Evolutionary conservation across 1,284 basidiomycete genomes (phyloP).

Genomic region (Puccinia novopanici): DNA sequence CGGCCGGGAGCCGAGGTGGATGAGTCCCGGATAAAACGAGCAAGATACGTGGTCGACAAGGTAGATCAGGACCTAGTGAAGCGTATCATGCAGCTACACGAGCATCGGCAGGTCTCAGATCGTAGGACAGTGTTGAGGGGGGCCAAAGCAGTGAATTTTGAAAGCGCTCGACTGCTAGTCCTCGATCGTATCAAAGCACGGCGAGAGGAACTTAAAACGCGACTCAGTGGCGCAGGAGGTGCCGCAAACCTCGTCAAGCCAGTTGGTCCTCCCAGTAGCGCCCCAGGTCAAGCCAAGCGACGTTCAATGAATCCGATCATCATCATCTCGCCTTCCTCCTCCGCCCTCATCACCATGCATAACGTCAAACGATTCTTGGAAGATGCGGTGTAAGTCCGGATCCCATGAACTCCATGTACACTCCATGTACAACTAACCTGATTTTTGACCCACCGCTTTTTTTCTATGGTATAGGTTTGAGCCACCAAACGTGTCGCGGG

Average conservation of each 20-base stretch:
- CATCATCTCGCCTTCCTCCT: constrained; percentile 92
- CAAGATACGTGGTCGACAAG: constrained; percentile 72
- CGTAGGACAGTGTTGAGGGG: constrained; percentile 75
- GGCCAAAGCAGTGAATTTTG: constrained; percentile 72
- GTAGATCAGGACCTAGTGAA: constrained; percentile 81
- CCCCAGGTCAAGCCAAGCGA: constrained; percentile 42
- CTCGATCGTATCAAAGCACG: constrained; percentile 74
- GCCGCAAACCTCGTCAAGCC: constrained; percentile 34
- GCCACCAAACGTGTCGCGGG: constrained; percentile 71
- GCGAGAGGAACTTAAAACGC: constrained; percentile 67
- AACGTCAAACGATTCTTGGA: constrained; percentile 92
- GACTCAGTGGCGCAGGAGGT: constrained; percentile 57
- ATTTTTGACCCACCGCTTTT: background rate
- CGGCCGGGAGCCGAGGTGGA: constrained; percentile 63
- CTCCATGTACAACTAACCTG: too few species aligned
- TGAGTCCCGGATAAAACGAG: constrained; percentile 64
- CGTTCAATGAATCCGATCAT: constrained; percentile 74
- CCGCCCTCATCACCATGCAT: constrained; percentile 93
- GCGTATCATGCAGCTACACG: constrained; percentile 66
- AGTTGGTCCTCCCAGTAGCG: background rate
- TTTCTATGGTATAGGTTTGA: constrained; percentile 68
- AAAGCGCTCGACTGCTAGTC: constrained; percentile 66
- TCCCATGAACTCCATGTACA: constrained; percentile 2
- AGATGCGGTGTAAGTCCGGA: constrained; percentile 71
- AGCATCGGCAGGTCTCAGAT: constrained; percentile 64